Evolutionary conservation across 805 yeast genomes (phyloP).

Genomic region (Lachancea quebecensis): DNA sequence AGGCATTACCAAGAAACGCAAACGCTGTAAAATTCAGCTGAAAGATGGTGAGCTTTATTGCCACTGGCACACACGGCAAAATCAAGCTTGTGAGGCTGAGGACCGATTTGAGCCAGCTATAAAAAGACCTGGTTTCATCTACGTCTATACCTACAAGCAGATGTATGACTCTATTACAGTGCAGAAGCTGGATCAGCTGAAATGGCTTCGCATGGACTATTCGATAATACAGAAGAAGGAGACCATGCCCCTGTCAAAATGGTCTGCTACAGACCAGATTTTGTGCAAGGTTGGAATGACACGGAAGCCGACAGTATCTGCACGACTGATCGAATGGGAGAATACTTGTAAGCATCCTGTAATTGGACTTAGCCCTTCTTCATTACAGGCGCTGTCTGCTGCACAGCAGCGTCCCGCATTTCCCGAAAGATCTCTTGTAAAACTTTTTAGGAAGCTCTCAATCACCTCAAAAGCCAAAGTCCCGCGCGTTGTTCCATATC

Average conservation of each 20-base stretch:
- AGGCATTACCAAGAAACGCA: constrained; percentile 22
- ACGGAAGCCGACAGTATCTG: constrained; percentile 17
- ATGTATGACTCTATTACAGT: constrained; percentile 6
- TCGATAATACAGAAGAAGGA: constrained; percentile 1
- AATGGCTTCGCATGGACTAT: constrained; percentile 8
- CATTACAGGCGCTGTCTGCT: constrained; percentile 6
- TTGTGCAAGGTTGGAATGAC: constrained; percentile 31
- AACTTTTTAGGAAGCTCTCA: constrained; percentile 12
- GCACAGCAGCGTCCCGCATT: not conserved
- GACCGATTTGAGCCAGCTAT: not conserved
- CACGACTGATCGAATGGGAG: constrained; percentile 26
- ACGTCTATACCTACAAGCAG: constrained; percentile 21
- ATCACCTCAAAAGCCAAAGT: constrained; percentile 1
- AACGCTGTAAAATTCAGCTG: constrained; percentile 16
- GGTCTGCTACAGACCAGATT: constrained; percentile 17
- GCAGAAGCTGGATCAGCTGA: not conserved
- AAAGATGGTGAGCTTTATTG: constrained; percentile 13
- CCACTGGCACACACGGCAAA: constrained; percentile 18
- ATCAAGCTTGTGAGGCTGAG: not conserved
- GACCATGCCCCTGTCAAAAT: constrained; percentile 9
- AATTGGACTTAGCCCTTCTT: constrained; percentile 23
- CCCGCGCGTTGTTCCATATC: not conserved
- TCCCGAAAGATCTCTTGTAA: constrained; percentile 2
- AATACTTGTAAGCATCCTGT: constrained; percentile 23
- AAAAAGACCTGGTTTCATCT: constrained; percentile 21